Percentiles rank a stretch among this genome's conserved stretches.
Evolutionary conservation across 495 filamentous ascomycete species (phyloP).

Genomic region (Talaromyces liani): DNA sequence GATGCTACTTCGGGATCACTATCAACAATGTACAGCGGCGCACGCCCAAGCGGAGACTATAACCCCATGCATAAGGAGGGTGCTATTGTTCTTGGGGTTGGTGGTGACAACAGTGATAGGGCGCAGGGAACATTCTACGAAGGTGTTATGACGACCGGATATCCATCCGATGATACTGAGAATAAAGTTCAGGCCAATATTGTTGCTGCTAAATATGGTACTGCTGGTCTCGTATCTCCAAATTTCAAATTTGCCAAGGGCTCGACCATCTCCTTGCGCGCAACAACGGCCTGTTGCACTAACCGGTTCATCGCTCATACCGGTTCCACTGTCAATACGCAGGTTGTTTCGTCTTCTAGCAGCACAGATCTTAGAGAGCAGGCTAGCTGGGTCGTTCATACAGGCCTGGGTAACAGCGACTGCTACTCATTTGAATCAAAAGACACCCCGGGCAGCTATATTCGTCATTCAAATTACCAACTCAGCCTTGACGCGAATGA

Average conservation of each 20-base stretch:
- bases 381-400: slow-evolving; percentile 46
- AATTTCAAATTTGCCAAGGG: slow-evolving; percentile 34
- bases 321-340: slow-evolving; percentile 36
- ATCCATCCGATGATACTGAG: slow-evolving; percentile 48
- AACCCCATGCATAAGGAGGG: slow-evolving; percentile 55
- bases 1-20: slow-evolving; percentile 45
- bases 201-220: slow-evolving; percentile 45
- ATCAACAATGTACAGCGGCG: slow-evolving; percentile 47
- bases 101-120: slow-evolving; percentile 46
- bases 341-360: slow-evolving; percentile 45
- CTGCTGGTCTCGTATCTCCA: neutral
- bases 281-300: slow-evolving; percentile 41
- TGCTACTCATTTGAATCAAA: slow-evolving; percentile 50
- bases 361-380: slow-evolving; percentile 33
- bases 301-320: slow-evolving; percentile 43
- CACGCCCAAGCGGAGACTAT: slow-evolving; percentile 41
- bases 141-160: slow-evolving; percentile 52
- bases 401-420: slow-evolving; percentile 42
- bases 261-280: slow-evolving; percentile 40
- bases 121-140: slow-evolving; percentile 58
- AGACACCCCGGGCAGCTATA: slow-evolving; percentile 46
- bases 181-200: slow-evolving; percentile 51
- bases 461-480: slow-evolving; percentile 39
- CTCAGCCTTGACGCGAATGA: slow-evolving; percentile 40
- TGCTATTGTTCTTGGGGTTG: slow-evolving; percentile 51